Evolutionary conservation across 2,329 filamentous ascomycete genomes (phyloP), one percentile per base, ranked within the genome.

Genomic region (Aspergillus fijiensis): DNA sequence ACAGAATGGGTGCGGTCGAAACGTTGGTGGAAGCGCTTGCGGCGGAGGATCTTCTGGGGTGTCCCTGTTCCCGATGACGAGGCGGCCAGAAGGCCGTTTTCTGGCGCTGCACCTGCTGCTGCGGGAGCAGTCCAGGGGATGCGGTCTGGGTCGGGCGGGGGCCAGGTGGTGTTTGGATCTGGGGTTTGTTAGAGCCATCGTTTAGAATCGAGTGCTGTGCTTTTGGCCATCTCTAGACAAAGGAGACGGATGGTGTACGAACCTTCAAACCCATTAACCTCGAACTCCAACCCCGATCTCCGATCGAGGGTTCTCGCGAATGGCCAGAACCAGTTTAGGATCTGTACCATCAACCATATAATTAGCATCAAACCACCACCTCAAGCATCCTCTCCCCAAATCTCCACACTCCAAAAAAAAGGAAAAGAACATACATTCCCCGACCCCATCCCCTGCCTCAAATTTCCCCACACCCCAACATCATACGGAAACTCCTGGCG

Each of bases 401-500:
- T 35, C 33, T 12, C 11, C 3, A 12, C 33, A 2, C 11, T 35
- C 33, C 33, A 4, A 12, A 4, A 12, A 4, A 12, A 4, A 11
- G 11, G 11, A 35, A 35, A 35, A 12, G 33, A 12, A 35, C 33
- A 35, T 35, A 35, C 80, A 45, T 73, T 75, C 1, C 80, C 81
- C 0, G 84, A 84, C 85, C 84, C 84, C 85, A 89, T 87, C 19
- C 82, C 83, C 60, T 84, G 82, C 52, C 76, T 81, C 25, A 87
- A 77, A 63, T 89, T 89, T 3, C 75, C 67, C 77, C 80, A 86
- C 55, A 89, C 83, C 5, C 86, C 86, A 55, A 89, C 82, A 63
- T 89, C 86, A 69, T 87, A 89, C 0, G 86, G 86, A 63, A 87
- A 89, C 63, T 89, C 86, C 64, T 88, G 86, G 58, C 80, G 82